These are phyloP conservation scores for Ballota nigra DNA, from an alignment of 257 asterid genomes.

Conservation along the genomic window DNA sequence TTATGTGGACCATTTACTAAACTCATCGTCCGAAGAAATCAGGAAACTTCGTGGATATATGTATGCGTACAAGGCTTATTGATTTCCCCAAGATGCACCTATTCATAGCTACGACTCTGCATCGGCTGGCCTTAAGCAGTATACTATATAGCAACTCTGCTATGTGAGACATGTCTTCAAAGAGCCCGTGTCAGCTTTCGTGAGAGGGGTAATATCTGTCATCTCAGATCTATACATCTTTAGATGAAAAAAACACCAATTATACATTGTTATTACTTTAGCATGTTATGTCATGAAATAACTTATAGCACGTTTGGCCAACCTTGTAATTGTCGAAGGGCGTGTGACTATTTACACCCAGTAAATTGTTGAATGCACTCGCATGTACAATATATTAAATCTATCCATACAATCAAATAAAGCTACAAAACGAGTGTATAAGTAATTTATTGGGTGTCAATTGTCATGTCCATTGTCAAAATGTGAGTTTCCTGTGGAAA, in stretches of 20 bases:
- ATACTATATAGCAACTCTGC: neutral
- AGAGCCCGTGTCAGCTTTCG: neutral
- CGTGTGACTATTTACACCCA: neutral
- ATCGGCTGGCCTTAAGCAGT: neutral
- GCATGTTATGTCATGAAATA: neutral
- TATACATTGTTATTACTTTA: neutral
- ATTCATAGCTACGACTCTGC: slow-evolving; percentile 8
- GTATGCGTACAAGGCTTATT: slow-evolving; percentile 79
- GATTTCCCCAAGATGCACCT: slow-evolving; percentile 6
- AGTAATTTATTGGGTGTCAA: neutral
- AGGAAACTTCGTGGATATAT: slow-evolving; percentile 83
- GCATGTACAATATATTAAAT: no score
- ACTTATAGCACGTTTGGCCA: neutral
- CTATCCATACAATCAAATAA: no score
- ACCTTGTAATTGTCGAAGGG: neutral
- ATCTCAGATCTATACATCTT: neutral
- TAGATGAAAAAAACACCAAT: neutral
- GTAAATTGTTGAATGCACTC: neutral
- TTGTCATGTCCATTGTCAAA: neutral
- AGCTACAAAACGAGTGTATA: no score
- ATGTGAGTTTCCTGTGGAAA: neutral
- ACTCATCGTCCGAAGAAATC: slow-evolving; percentile 74
- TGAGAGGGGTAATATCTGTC: slow-evolving; percentile 9
- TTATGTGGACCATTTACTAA: slow-evolving; percentile 70
- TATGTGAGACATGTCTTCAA: neutral